Conservation (phyloP, 495 filamentous ascomycete genomes). For the Lasiosphaeria ovina region DNA sequence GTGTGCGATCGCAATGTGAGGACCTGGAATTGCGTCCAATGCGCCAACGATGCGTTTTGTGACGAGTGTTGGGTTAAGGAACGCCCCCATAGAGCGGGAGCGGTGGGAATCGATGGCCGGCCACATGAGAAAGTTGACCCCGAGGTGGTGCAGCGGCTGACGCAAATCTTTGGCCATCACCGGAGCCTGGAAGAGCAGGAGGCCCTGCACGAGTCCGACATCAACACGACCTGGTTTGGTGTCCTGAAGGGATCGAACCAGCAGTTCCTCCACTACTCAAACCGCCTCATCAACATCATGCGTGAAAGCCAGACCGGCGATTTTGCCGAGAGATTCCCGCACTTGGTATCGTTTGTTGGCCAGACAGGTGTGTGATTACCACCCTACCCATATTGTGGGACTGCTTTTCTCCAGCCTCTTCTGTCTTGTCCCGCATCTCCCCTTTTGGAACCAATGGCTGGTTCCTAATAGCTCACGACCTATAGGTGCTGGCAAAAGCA, state of each 20-base stretch:
- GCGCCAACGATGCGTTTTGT: slow-evolving; percentile 11
- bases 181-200: slow-evolving; percentile 30
- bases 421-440: no score
- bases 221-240: slow-evolving; percentile 52
- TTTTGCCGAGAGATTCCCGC: slow-evolving; percentile 36
- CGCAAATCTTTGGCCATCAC: slow-evolving; percentile 28
- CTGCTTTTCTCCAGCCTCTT: no score
- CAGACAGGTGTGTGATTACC: slow-evolving; percentile 36
- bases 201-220: slow-evolving; percentile 33
- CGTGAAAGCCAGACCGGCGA: slow-evolving; percentile 31
- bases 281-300: slow-evolving; percentile 41
- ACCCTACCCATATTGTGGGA: background rate
- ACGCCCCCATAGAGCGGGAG: slow-evolving; percentile 18
- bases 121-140: slow-evolving; percentile 34
- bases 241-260: slow-evolving; percentile 33
- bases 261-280: slow-evolving; percentile 40
- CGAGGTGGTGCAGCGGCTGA: slow-evolving; percentile 26
- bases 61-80: slow-evolving; percentile 13
- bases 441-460: no score
- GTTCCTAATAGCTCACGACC: background rate
- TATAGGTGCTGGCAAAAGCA: slow-evolving; percentile 56
- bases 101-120: slow-evolving; percentile 4
- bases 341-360: slow-evolving; percentile 50
- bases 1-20: slow-evolving; percentile 1
- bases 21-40: slow-evolving; percentile 17